Conservation (phyloP, 352 stramenopile genomes). For the Globisporangium radiosum region DNA sequence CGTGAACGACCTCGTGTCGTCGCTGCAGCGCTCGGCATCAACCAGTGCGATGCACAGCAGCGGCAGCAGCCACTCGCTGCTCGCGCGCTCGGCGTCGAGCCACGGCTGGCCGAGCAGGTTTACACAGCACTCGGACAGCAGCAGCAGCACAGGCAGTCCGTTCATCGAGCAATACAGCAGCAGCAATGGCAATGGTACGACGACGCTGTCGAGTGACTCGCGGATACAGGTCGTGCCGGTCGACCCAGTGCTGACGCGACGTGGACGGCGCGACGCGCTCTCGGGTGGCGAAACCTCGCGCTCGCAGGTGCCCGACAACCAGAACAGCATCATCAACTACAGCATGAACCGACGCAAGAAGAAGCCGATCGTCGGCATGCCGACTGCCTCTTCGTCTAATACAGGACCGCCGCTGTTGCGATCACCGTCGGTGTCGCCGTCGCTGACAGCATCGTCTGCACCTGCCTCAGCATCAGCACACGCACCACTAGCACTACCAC, state of each 20-base stretch:
- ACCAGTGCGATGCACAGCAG: constrained; percentile 20
- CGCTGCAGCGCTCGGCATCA: constrained; percentile 12
- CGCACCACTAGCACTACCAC: constrained; percentile 25
- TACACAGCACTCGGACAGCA: constrained; percentile 17
- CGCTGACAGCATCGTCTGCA: constrained; percentile 13
- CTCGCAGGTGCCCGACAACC: constrained; percentile 10
- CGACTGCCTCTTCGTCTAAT: constrained; percentile 18
- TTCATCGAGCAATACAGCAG: constrained; percentile 4
- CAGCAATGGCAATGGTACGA: background rate
- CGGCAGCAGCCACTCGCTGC: constrained; percentile 14
- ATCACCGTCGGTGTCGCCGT: background rate
- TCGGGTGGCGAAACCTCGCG: constrained; percentile 26
- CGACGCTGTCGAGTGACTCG: constrained; percentile 5
- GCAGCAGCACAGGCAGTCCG: background rate
- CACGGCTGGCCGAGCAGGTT: constrained; percentile 5
- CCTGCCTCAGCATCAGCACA: constrained; percentile 27
- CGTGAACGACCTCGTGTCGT: constrained; percentile 41
- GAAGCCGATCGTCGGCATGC: constrained; percentile 36
- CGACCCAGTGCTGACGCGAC: constrained; percentile 19
- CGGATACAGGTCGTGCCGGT: constrained; percentile 25
- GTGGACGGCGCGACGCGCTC: constrained; percentile 33
- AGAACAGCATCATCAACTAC: constrained; percentile 52
- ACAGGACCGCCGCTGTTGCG: background rate
- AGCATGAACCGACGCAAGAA: constrained; percentile 58
- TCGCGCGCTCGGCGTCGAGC: constrained; percentile 14